Evolutionary conservation across 345 rosid genomes (phyloP).

Genomic region (Nephelium lappaceum): DNA sequence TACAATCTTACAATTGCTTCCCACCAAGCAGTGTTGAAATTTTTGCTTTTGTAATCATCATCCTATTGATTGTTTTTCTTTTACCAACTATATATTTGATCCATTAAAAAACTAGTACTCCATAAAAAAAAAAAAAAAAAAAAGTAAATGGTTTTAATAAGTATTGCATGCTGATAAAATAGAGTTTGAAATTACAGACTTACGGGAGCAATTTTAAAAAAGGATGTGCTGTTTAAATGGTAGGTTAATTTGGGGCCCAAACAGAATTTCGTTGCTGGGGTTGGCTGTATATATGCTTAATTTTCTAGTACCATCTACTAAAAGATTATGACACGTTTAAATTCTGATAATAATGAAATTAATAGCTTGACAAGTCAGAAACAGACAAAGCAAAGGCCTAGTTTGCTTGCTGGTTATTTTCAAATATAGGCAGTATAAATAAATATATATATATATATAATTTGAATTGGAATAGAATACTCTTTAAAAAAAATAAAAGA

Average conservation of each 20-base stretch:
- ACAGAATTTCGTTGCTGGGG: no score
- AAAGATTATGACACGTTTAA: conserved; percentile 4
- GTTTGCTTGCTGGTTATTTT: neutral
- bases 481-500: no score
- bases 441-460: no score
- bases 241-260: no score
- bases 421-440: neutral
- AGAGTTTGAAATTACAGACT: no score
- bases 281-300: no score
- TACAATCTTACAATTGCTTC: neutral
- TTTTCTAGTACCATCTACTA: neutral
- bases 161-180: no score
- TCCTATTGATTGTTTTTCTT: neutral
- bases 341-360: conserved; percentile 11
- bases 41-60: neutral
- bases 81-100: neutral
- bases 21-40: neutral
- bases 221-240: no score
- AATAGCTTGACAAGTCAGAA: conserved; percentile 11
- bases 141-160: no score
- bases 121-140: no score
- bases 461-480: no score
- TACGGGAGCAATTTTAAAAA: no score
- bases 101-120: neutral
- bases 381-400: neutral